Evolutionary conservation across 768 basidiomycete genomes (phyloP).

Genomic region (Suillus brevipes): DNA sequence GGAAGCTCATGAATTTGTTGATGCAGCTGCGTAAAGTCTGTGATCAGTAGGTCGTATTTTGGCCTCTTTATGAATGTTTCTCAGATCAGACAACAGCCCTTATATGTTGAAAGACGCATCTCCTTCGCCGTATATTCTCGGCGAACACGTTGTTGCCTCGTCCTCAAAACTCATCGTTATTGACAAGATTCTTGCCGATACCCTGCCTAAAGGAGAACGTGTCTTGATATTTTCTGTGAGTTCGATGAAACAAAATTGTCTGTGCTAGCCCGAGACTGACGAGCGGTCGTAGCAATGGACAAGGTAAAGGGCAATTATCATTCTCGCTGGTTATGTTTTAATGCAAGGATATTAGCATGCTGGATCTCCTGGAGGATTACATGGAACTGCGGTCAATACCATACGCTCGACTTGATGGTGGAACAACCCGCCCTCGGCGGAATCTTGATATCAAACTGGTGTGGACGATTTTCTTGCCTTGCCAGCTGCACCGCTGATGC

Average conservation of each 20-base stretch:
- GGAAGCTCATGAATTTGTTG: slow-evolving; percentile 63
- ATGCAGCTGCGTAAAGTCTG: slow-evolving; percentile 72
- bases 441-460: slow-evolving; percentile 59
- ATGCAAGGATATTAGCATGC: slow-evolving; percentile 44
- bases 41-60: slow-evolving; percentile 51
- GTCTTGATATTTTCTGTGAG: slow-evolving; percentile 70
- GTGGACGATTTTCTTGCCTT: slow-evolving; percentile 16
- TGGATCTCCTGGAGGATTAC: slow-evolving; percentile 70
- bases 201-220: slow-evolving; percentile 58
- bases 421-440: slow-evolving; percentile 52
- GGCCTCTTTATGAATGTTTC: background rate
- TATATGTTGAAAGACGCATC: slow-evolving; percentile 52
- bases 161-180: slow-evolving; percentile 58
- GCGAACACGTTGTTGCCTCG: slow-evolving; percentile 55
- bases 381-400: slow-evolving; percentile 57
- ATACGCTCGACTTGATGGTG: slow-evolving; percentile 63
- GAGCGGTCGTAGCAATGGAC: slow-evolving; percentile 55
- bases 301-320: slow-evolving; percentile 32
- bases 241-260: slow-evolving; percentile 1
- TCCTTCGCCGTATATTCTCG: slow-evolving; percentile 49
- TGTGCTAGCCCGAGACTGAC: slow-evolving; percentile 10
- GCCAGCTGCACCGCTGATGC: background rate
- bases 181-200: slow-evolving; percentile 57
- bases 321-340: background rate
- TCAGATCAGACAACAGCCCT: slow-evolving; percentile 39